A percentile compares a stretch with the other conserved stretches of the same genome.
phyloP scores from a whole-genome alignment of 2,329 filamentous ascomycete genomes.

The Paraphaeosphaeria minitans region DNA sequence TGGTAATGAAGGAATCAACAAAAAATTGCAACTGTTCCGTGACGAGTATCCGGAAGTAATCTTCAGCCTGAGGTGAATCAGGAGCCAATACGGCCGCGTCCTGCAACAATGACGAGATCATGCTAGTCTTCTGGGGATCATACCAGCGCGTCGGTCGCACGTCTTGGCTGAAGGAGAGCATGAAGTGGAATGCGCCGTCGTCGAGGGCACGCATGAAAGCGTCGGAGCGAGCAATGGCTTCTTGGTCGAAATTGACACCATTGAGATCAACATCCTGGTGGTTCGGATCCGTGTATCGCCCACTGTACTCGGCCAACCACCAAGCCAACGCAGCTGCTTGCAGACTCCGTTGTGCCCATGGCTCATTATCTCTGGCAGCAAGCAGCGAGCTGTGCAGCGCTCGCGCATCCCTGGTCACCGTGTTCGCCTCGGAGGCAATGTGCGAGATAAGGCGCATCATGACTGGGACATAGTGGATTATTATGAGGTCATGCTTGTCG shows the following conservation, averaged over 20 bases:
- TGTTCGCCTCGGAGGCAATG: constrained; percentile 75
- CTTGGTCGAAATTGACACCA: constrained; percentile 67
- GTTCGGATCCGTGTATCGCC: constrained; percentile 79
- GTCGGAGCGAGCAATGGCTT: constrained; percentile 72
- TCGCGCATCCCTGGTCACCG: constrained; percentile 69
- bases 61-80: constrained; percentile 71
- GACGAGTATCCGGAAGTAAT: constrained; percentile 72
- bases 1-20: constrained; percentile 89
- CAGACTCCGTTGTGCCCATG: constrained; percentile 75
- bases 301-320: constrained; percentile 94
- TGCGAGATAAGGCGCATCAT: constrained; percentile 76
- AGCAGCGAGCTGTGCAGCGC: constrained; percentile 72
- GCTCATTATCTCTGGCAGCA: constrained; percentile 66
- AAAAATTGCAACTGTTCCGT: constrained; percentile 86
- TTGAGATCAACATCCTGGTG: constrained; percentile 54
- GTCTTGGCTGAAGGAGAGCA: constrained; percentile 83
- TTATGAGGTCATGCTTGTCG: constrained; percentile 75
- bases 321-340: constrained; percentile 79
- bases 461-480: constrained; percentile 82
- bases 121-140: constrained; percentile 80
- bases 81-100: constrained; percentile 73
- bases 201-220: constrained; percentile 78
- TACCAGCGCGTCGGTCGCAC: constrained; percentile 83
- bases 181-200: constrained; percentile 90
- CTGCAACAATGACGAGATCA: constrained; percentile 81